Evolutionary conservation across 2,329 filamentous ascomycete genomes (phyloP).

Genomic region (Fusarium hainanense): DNA sequence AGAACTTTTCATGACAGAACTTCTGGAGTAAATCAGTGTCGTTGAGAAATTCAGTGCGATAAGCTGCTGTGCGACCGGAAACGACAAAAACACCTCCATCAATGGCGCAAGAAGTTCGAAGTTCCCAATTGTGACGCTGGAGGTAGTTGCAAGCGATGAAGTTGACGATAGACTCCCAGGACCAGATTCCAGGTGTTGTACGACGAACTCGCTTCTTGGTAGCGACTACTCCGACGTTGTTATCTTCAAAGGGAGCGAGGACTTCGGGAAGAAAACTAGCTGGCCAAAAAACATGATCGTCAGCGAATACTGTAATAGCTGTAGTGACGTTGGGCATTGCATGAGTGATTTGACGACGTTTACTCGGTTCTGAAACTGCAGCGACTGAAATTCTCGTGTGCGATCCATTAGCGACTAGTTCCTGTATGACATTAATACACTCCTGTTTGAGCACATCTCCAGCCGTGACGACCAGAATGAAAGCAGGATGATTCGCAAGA

Average conservation of each 20-base stretch:
- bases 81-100: slow-evolving; percentile 70
- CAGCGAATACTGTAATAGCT: slow-evolving; percentile 57
- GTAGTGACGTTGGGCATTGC: slow-evolving; percentile 55
- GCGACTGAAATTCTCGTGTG: slow-evolving; percentile 48
- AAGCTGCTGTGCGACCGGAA: slow-evolving; percentile 65
- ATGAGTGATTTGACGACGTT: slow-evolving; percentile 59
- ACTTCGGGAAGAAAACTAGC: slow-evolving; percentile 54
- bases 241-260: slow-evolving; percentile 58
- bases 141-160: slow-evolving; percentile 69
- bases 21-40: slow-evolving; percentile 54
- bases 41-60: slow-evolving; percentile 62
- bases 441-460: slow-evolving; percentile 46
- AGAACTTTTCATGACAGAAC: slow-evolving; percentile 64
- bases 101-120: slow-evolving; percentile 64
- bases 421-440: slow-evolving; percentile 28
- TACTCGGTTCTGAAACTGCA: slow-evolving; percentile 53
- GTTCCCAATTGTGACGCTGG: slow-evolving; percentile 71
- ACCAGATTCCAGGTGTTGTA: slow-evolving; percentile 44
- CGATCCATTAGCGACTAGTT: slow-evolving; percentile 1
- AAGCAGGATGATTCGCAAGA: slow-evolving; percentile 52
- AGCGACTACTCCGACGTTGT: slow-evolving; percentile 63
- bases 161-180: slow-evolving; percentile 57
- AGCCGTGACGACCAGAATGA: slow-evolving; percentile 59
- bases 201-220: slow-evolving; percentile 66
- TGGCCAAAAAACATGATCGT: slow-evolving; percentile 67